Conservation (phyloP, 2,329 filamentous ascomycete genomes). For the Sphaerostilbella broomeana region DNA sequence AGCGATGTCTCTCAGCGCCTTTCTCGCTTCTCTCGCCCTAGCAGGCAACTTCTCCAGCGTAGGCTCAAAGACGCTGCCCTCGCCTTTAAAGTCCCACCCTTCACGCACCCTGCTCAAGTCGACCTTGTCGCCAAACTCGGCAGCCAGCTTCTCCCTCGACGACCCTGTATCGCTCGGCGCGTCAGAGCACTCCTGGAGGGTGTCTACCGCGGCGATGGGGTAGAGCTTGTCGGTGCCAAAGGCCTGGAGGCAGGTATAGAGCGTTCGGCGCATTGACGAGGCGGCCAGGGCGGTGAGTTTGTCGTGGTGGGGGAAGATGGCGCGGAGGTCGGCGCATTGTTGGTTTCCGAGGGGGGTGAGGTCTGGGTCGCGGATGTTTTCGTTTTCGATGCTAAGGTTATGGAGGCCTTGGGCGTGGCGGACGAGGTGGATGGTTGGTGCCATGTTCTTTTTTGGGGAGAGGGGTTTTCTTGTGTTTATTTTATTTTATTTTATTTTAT, state of each 20-base stretch:
- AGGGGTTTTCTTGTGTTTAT: no score
- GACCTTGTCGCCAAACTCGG: conserved; percentile 56
- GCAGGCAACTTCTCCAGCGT: conserved; percentile 47
- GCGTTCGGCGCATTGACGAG: conserved; percentile 73
- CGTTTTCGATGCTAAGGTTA: conserved; percentile 66
- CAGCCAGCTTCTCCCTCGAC: conserved; percentile 43
- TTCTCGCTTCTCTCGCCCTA: conserved; percentile 54
- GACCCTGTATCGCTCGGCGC: conserved; percentile 72
- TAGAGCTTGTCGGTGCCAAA: conserved; percentile 45
- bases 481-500: background rate
- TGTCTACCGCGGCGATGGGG: conserved; percentile 60
- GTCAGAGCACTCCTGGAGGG: conserved; percentile 71
- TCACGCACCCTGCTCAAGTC: conserved; percentile 56
- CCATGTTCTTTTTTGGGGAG: conserved; percentile 34
- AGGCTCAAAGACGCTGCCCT: conserved; percentile 39
- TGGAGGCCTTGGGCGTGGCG: conserved; percentile 76
- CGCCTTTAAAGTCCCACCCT: conserved; percentile 65
- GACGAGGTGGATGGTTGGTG: conserved; percentile 57
- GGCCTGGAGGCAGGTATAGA: conserved; percentile 67
- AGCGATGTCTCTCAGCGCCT: conserved; percentile 46
- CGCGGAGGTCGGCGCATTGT: conserved; percentile 62
- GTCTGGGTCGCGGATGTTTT: conserved; percentile 66
- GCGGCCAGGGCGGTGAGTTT: conserved; percentile 65
- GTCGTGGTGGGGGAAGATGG: conserved; percentile 57
- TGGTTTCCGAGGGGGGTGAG: conserved; percentile 69